Evolutionary conservation across 805 yeast species (phyloP).

Genomic region (Spathaspora passalidarum): DNA sequence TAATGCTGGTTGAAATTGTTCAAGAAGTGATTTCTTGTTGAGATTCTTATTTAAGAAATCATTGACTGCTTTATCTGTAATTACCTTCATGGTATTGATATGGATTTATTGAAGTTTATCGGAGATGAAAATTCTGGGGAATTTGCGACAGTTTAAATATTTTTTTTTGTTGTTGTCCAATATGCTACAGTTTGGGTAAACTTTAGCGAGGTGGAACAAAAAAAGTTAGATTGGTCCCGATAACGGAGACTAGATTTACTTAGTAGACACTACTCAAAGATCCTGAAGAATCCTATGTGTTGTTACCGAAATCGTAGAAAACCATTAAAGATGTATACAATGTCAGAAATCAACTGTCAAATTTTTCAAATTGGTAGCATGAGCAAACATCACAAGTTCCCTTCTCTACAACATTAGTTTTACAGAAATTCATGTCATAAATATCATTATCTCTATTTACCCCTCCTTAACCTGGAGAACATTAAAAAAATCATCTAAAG

Average conservation of each 20-base stretch:
- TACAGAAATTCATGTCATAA: not conserved
- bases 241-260: too few relatives aligned
- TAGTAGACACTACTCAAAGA: too few relatives aligned
- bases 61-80: constrained; percentile 29
- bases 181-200: not conserved
- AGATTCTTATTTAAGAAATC: constrained; percentile 24
- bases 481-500: not conserved
- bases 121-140: not conserved
- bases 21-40: constrained; percentile 18
- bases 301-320: too few relatives aligned
- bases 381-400: too few relatives aligned
- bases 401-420: not conserved
- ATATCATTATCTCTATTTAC: not conserved
- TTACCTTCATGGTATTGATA: constrained; percentile 20
- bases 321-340: too few relatives aligned
- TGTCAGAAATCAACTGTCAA: too few relatives aligned
- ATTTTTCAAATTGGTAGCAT: too few relatives aligned
- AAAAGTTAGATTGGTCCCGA: not conserved
- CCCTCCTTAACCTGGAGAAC: not conserved
- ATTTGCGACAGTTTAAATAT: not conserved
- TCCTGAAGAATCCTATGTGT: too few relatives aligned
- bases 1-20: constrained; percentile 34
- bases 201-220: not conserved
- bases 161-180: not conserved
- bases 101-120: not conserved